phyloP scores from a whole-genome alignment of 371 early-diverging fungal genomes.

The Conidiobolus incongruus region DNA sequence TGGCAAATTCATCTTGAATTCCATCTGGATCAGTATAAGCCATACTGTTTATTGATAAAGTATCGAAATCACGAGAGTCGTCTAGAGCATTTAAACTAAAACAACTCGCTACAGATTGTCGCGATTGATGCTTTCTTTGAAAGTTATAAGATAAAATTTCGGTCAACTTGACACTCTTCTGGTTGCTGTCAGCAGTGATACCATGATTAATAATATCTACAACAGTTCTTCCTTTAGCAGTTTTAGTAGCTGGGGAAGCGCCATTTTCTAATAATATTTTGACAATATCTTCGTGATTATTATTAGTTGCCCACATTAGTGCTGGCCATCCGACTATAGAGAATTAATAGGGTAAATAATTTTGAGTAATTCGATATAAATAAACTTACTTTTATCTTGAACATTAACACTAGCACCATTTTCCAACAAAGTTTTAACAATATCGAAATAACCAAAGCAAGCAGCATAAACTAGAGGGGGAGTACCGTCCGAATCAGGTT shows the following conservation, averaged over 20 bases:
- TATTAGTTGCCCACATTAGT: slow-evolving; percentile 88
- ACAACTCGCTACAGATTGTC: background rate
- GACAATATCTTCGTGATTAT: slow-evolving; percentile 50
- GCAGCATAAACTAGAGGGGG: slow-evolving; percentile 68
- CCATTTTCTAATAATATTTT: slow-evolving; percentile 53
- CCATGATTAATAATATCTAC: slow-evolving; percentile 34
- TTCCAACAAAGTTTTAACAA: slow-evolving; percentile 34
- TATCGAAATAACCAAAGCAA: slow-evolving; percentile 59
- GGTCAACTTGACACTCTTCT: slow-evolving; percentile 23
- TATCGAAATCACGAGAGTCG: background rate
- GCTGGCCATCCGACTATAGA: slow-evolving; percentile 74
- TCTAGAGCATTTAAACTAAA: background rate
- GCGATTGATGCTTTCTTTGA: slow-evolving; percentile 1
- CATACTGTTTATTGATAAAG: background rate
- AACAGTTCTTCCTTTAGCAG: slow-evolving; percentile 54
- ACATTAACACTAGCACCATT: slow-evolving; percentile 52
- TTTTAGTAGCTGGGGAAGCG: slow-evolving; percentile 43
- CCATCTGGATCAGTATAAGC: slow-evolving; percentile 4
- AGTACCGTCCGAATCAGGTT: slow-evolving; percentile 60
- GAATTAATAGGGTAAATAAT: background rate
- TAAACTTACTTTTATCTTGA: slow-evolving; percentile 44
- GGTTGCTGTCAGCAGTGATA: slow-evolving; percentile 12
- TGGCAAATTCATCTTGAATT: background rate
- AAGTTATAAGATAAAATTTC: slow-evolving; percentile 27
- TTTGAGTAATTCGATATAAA: background rate